These are phyloP conservation scores for Exophiala oligosperma DNA, from an alignment of 2,329 filamentous ascomycete genomes.

Conservation along the genomic window DNA sequence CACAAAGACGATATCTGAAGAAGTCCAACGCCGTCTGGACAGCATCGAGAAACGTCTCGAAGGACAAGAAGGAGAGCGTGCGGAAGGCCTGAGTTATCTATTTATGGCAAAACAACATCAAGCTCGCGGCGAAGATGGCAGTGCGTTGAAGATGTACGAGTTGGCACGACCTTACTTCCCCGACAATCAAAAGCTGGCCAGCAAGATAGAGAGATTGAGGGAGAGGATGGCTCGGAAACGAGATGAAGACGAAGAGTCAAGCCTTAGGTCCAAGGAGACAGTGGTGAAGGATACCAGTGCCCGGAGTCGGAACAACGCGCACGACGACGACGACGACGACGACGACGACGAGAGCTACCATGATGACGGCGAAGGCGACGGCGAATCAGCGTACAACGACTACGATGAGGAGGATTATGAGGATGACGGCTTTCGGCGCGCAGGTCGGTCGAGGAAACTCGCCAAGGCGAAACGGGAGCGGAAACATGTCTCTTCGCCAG, in stretches of 20 bases:
- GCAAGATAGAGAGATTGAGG: slow-evolving; percentile 57
- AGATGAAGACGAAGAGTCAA: slow-evolving; percentile 38
- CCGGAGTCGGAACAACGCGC: slow-evolving; percentile 28
- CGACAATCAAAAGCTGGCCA: slow-evolving; percentile 70
- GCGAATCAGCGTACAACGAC: slow-evolving; percentile 36
- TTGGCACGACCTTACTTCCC: slow-evolving; percentile 83
- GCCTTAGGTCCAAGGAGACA: neutral
- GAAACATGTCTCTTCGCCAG: slow-evolving; percentile 25
- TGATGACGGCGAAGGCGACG: slow-evolving; percentile 29
- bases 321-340: slow-evolving; percentile 28
- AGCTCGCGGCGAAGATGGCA: slow-evolving; percentile 74
- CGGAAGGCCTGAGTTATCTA: slow-evolving; percentile 80
- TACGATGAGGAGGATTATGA: slow-evolving; percentile 25
- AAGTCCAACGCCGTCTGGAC: slow-evolving; percentile 77
- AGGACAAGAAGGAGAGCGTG: slow-evolving; percentile 69
- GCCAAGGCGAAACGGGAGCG: slow-evolving; percentile 20
- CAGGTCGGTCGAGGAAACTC: slow-evolving; percentile 30
- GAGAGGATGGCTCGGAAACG: slow-evolving; percentile 45
- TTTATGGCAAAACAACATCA: slow-evolving; percentile 92
- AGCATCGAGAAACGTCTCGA: slow-evolving; percentile 85
- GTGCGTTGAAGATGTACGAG: slow-evolving; percentile 82
- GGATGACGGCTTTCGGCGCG: slow-evolving; percentile 34
- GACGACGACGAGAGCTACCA: slow-evolving; percentile 29
- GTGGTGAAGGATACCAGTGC: neutral
- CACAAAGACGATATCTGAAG: slow-evolving; percentile 65